Base-by-base conservation (phyloP, 1,284 basidiomycete genomes). In the Phellopilus nigrolimitatus region DNA sequence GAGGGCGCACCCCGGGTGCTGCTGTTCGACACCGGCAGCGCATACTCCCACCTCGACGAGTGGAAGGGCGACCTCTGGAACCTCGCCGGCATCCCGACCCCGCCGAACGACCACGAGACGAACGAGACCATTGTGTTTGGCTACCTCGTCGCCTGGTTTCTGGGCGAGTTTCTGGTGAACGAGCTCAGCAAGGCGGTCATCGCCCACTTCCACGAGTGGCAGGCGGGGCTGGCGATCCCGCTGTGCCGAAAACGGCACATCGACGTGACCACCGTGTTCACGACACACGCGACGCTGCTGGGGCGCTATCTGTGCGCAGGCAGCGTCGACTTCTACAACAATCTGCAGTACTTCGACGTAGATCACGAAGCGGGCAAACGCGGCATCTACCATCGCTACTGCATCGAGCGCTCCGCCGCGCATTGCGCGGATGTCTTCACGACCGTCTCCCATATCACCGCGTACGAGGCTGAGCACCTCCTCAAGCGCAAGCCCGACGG, bases 21-120 rank as follows among this genome's bases (percentile, higher is more conserved):
- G 42, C 80, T 99, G 50, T 98, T 99, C 65, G 95, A 99, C 71
- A 95, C 91, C 7, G 89, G 91, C 49, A 91, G 86, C 65, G 84
- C 85, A 69, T 92, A 90, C 68, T 79, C 84, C 61, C 81, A 88
- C 10, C 78, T 98, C 57, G 95, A 98, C 70, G 95, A 99, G 69
- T 99, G 95, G 95, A 99, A 99, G 71, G 82, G 82, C 49, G 95
- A 99, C 65, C 80, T 99, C 12, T 99, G 95, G 95, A 97, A 95
- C 68, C 72, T 97, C 41, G 95, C 95, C 15, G 95, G 95, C 39
- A 99, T 99, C 57, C 95, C 95, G 1, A 90, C 91, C 19, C 95
- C 95, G 7, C 90, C 91, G 1, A 91, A 91, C 63, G 95, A 99
- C 69, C 87, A 90, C 66, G 95, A 98, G 70, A 98, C 95, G 25